Conservation (phyloP, 2,329 filamentous ascomycete species). For the Peltaster fructicola region DNA sequence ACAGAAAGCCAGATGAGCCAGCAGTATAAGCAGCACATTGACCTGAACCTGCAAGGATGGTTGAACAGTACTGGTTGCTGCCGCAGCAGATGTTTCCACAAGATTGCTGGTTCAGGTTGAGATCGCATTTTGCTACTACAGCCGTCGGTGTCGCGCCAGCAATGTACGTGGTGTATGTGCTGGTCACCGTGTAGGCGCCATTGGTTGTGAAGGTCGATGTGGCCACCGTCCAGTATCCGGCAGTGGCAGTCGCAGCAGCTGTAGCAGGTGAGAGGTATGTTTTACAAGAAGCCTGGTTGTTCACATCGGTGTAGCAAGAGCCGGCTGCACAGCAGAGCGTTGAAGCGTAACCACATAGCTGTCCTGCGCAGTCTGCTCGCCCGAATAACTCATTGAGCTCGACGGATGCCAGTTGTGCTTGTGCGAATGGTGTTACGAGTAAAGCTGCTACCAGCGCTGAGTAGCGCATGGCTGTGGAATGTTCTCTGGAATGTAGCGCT, state of each 20-base stretch:
- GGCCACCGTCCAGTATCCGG: conserved; percentile 33
- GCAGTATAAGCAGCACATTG: conserved; percentile 41
- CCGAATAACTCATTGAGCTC: conserved; percentile 20
- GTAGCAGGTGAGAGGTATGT: conserved; percentile 7
- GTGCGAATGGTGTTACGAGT: no score
- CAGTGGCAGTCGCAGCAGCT: conserved; percentile 13
- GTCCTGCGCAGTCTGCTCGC: conserved; percentile 23
- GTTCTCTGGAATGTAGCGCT: no score
- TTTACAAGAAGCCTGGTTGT: conserved; percentile 31
- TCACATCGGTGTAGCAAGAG: conserved; percentile 32
- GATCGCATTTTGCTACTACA: conserved; percentile 25
- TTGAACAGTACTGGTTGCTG: conserved; percentile 48
- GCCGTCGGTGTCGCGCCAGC: conserved; percentile 14
- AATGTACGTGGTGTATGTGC: conserved; percentile 33
- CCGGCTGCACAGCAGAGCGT: conserved; percentile 32
- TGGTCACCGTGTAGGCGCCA: conserved; percentile 33
- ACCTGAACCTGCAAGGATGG: conserved; percentile 23
- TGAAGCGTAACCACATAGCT: conserved; percentile 33
- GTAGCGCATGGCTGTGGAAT: no score
- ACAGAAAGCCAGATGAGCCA: conserved; percentile 28
- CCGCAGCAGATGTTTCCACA: conserved; percentile 58
- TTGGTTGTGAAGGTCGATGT: conserved; percentile 42
- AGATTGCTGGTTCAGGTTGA: conserved; percentile 32
- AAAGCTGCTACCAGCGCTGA: no score
- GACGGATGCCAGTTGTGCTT: conserved; percentile 13